These are phyloP conservation scores for Hypomyces rosellus DNA, from an alignment of 2,329 filamentous ascomycete genomes.

Conservation along the genomic window DNA sequence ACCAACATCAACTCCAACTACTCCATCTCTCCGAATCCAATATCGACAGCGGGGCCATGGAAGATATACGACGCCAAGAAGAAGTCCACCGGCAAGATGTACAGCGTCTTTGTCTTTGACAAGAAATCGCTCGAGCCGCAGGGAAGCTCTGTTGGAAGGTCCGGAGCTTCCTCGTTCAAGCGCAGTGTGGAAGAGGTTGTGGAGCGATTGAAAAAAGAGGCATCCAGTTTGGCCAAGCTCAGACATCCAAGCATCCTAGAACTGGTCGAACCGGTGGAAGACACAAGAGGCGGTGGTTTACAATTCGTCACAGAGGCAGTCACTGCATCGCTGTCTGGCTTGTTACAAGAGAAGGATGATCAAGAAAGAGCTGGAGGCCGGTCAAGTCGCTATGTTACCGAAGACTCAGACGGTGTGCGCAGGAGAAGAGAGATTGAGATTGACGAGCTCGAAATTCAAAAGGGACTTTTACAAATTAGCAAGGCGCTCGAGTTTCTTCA, in stretches of 20 bases:
- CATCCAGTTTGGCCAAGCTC: constrained; percentile 77
- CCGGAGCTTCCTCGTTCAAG: constrained; percentile 61
- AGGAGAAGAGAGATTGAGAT: constrained; percentile 80
- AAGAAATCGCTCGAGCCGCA: constrained; percentile 71
- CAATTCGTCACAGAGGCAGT: constrained; percentile 95
- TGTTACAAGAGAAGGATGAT: constrained; percentile 84
- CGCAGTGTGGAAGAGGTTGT: constrained; percentile 82
- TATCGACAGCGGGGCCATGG: constrained; percentile 86
- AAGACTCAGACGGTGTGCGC: constrained; percentile 67
- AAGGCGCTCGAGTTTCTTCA: constrained; percentile 94
- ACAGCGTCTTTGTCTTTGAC: constrained; percentile 92
- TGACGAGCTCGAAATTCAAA: constrained; percentile 96
- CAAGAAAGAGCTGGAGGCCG: constrained; percentile 68
- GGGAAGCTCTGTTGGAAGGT: constrained; percentile 32
- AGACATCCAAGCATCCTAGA: constrained; percentile 90
- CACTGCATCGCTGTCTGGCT: constrained; percentile 75
- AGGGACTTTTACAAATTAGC: constrained; percentile 84
- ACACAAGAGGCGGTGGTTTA: constrained; percentile 81
- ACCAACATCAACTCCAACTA: constrained; percentile 92
- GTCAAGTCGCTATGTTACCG: constrained; percentile 72
- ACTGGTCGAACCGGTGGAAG: constrained; percentile 89
- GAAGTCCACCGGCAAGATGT: constrained; percentile 83
- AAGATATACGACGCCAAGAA: constrained; percentile 97
- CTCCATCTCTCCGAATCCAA: constrained; percentile 66
- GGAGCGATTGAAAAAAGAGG: constrained; percentile 86